phyloP scores from a whole-genome alignment of 768 basidiomycete genomes.

The Phanerodontia chrysosporium region DNA sequence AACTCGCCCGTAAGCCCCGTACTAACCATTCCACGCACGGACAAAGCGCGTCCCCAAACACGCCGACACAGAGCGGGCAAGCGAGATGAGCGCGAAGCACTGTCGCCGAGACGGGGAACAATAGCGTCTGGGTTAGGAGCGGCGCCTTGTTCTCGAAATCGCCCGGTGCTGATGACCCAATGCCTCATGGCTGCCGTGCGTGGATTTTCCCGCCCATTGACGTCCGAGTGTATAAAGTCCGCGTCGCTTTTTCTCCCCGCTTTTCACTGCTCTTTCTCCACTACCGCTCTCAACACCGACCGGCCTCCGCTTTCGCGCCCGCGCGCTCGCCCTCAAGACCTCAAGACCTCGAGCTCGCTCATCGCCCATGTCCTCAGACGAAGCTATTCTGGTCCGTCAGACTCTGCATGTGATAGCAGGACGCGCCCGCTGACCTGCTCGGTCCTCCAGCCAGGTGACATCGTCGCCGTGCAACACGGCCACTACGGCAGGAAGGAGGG shows the following conservation, averaged over 20 bases:
- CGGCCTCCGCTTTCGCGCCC: conserved; percentile 15
- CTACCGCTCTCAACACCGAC: conserved; percentile 12
- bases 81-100: not conserved
- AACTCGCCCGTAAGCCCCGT: not conserved
- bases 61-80: not conserved
- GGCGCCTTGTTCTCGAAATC: conserved; percentile 10
- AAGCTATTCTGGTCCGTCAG: conserved; percentile 9
- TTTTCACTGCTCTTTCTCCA: conserved; percentile 24
- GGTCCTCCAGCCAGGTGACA: conserved; percentile 65
- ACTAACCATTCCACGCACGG: not conserved
- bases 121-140: conserved; percentile 6
- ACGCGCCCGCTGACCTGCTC: no score
- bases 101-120: not conserved
- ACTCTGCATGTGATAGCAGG: not conserved
- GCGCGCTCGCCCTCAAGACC: conserved; percentile 17
- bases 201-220: conserved; percentile 30
- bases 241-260: conserved; percentile 21
- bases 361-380: conserved; percentile 27
- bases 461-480: conserved; percentile 72
- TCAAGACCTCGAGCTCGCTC: not conserved
- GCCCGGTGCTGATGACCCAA: not conserved
- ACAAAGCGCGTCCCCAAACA: not conserved
- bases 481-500: conserved; percentile 67
- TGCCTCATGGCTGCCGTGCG: conserved; percentile 46
- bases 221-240: conserved; percentile 51